These are phyloP conservation scores for Thalassiosira profunda DNA, from an alignment of 108 stramenopile genomes.

Conservation along the genomic window DNA sequence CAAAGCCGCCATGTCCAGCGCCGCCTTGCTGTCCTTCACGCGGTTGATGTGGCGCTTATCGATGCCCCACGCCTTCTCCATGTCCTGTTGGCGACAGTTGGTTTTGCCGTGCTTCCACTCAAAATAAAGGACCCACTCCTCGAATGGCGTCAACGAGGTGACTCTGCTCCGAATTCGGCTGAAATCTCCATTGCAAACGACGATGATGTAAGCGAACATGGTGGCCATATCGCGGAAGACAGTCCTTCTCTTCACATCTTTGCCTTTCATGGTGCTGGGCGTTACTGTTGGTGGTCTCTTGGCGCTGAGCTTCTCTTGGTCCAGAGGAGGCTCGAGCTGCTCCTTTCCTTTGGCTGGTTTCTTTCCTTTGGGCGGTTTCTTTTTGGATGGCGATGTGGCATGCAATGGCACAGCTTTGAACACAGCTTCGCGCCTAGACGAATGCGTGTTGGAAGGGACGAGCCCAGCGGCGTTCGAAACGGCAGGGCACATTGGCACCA, in stretches of 20 bases:
- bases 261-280: constrained; percentile 2
- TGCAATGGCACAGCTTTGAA: neutral
- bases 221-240: constrained; percentile 11
- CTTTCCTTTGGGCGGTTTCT: neutral
- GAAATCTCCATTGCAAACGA: constrained; percentile 27
- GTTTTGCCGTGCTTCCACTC: constrained; percentile 18
- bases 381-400: neutral
- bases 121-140: constrained; percentile 39
- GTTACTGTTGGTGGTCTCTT: neutral
- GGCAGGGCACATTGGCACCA: neutral
- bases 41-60: neutral
- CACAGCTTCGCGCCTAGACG: too few species aligned
- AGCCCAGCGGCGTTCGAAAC: constrained; percentile 3
- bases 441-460: too few species aligned
- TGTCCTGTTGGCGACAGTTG: neutral
- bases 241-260: constrained; percentile 15
- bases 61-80: neutral
- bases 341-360: neutral
- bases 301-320: neutral
- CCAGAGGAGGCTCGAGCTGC: neutral
- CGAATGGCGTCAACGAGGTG: constrained; percentile 31
- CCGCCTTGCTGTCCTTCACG: constrained; percentile 5
- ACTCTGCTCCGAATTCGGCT: neutral
- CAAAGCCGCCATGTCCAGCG: neutral
- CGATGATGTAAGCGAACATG: constrained; percentile 9